Evolutionary conservation across 2,329 filamentous ascomycete genomes (phyloP).

Genomic region (Botryotinia narcissicola): DNA sequence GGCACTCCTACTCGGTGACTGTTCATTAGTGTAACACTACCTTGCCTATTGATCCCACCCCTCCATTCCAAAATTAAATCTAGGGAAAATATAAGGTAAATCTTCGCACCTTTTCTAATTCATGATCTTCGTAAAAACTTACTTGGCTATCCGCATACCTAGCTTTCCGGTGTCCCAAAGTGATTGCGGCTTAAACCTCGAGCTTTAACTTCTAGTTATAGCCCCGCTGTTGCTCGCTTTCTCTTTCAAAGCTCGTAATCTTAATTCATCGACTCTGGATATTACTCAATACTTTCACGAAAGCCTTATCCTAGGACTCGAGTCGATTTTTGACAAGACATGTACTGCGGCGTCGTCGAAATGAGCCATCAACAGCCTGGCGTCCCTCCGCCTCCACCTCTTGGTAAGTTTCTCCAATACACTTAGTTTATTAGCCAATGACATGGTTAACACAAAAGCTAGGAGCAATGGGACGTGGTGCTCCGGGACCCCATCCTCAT

Average conservation of each 20-base stretch:
- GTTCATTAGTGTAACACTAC: conserved; percentile 3
- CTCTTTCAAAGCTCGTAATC: background rate
- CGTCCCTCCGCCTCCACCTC: background rate
- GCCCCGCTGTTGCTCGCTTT: background rate
- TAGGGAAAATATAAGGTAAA: background rate
- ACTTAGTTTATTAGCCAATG: background rate
- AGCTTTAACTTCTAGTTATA: conserved; percentile 13
- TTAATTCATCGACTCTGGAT: background rate
- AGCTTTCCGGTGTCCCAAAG: background rate
- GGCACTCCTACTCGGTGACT: conserved; percentile 15
- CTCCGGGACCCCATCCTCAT: background rate
- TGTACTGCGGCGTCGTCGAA: background rate
- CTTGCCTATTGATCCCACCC: background rate
- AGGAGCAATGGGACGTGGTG: background rate
- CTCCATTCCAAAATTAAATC: background rate
- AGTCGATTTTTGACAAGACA: background rate
- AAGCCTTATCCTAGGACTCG: background rate
- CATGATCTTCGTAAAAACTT: background rate
- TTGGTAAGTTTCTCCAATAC: background rate
- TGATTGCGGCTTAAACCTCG: background rate
- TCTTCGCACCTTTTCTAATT: background rate
- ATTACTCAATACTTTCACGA: background rate
- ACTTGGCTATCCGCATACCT: background rate
- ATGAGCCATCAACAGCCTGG: conserved; percentile 2
- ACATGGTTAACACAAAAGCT: background rate